Evolutionary conservation across 148 eudicot genomes (phyloP).

Genomic region (Rhododendron ovatum): DNA sequence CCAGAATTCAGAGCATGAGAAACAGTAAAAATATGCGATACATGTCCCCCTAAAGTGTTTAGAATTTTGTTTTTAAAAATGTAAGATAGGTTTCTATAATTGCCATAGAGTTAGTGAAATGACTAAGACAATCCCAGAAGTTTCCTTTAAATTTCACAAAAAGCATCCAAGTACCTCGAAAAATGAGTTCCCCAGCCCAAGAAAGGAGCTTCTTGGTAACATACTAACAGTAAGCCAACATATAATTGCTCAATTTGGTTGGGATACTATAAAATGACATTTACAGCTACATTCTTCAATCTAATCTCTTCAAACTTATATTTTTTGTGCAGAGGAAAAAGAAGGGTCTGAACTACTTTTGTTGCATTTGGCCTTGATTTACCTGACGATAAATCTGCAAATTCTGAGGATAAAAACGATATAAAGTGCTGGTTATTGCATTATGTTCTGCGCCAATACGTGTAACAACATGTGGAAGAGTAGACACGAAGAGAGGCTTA

Average conservation of each 20-base stretch:
- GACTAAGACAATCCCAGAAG: background rate
- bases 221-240: background rate
- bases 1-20: background rate
- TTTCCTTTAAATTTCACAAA: background rate
- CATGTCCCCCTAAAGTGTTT: background rate
- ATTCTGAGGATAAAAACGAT: background rate
- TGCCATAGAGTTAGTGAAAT: background rate
- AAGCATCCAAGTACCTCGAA: background rate
- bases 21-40: background rate
- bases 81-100: background rate
- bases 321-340: slow-evolving; percentile 31
- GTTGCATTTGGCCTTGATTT: slow-evolving; percentile 33
- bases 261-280: background rate
- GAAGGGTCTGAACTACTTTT: slow-evolving; percentile 29
- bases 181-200: background rate
- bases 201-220: background rate
- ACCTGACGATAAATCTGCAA: background rate
- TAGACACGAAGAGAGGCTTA: background rate
- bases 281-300: background rate
- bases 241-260: background rate
- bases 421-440: background rate
- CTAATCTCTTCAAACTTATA: slow-evolving; percentile 8
- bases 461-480: background rate
- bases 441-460: background rate
- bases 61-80: background rate